These are phyloP conservation scores for Gliomastix tumulicola DNA, from an alignment of 2,329 filamentous ascomycete species.

Conservation along the genomic window DNA sequence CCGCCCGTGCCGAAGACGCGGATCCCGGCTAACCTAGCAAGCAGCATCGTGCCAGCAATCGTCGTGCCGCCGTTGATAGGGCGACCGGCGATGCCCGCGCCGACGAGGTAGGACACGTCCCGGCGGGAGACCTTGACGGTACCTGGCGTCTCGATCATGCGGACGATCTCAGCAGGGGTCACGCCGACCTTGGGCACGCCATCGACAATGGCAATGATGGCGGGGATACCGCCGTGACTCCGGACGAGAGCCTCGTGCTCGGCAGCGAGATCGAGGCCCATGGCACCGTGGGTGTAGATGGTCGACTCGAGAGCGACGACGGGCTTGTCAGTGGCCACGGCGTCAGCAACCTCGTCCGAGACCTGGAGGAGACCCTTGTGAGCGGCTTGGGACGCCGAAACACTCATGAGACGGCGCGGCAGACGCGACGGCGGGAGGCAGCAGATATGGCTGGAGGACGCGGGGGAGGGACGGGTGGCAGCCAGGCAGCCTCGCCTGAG, in stretches of 20 bases:
- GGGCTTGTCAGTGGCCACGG: conserved; percentile 65
- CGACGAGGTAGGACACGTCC: conserved; percentile 76
- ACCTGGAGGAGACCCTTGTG: conserved; percentile 52
- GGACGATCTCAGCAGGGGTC: conserved; percentile 61
- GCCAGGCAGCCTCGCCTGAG: no score
- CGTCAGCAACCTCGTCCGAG: conserved; percentile 77
- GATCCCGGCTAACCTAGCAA: conserved; percentile 82
- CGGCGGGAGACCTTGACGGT: conserved; percentile 81
- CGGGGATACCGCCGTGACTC: conserved; percentile 73
- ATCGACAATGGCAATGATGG: conserved; percentile 82
- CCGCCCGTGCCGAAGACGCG: conserved; percentile 92
- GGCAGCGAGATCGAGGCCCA: conserved; percentile 65
- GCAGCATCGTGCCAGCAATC: conserved; percentile 85
- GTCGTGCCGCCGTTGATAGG: conserved; percentile 85
- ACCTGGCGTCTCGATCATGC: conserved; percentile 60
- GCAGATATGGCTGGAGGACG: no score
- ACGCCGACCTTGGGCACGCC: conserved; percentile 80
- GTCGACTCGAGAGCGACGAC: conserved; percentile 92
- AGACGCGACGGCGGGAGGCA: no score
- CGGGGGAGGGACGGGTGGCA: no score
- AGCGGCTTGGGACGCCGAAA: conserved; percentile 11
- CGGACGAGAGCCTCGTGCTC: conserved; percentile 84
- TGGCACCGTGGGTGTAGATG: conserved; percentile 90
- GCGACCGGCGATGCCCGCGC: conserved; percentile 60
- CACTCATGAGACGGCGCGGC: no score